Evolutionary conservation across 768 basidiomycete genomes (phyloP).

Genomic region (Lentinula sp.): DNA sequence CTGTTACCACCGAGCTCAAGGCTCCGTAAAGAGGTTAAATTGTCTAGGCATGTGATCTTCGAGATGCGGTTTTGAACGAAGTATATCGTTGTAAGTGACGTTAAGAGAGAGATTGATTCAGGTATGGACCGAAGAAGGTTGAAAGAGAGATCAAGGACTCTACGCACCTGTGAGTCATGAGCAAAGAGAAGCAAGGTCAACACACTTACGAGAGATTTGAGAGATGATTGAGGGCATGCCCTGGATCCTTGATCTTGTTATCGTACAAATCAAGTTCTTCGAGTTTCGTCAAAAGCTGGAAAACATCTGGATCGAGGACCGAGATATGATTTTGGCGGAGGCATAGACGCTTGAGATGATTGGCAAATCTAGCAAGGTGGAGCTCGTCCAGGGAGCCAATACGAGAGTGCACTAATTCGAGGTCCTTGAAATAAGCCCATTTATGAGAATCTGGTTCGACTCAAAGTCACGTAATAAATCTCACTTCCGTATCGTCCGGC

Average conservation of each 20-base stretch:
- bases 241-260: constrained; percentile 80
- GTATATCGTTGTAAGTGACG: constrained; percentile 70
- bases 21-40: constrained; percentile 56
- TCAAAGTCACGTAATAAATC: neutral
- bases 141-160: constrained; percentile 89
- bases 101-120: constrained; percentile 50
- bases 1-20: constrained; percentile 93
- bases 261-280: constrained; percentile 96
- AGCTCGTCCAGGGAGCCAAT: constrained; percentile 63
- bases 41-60: constrained; percentile 62
- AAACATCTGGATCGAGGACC: constrained; percentile 64
- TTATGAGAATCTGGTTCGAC: neutral
- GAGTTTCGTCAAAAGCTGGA: constrained; percentile 56
- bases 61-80: constrained; percentile 96
- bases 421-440: constrained; percentile 48
- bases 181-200: neutral
- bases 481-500: constrained; percentile 80
- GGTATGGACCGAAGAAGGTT: constrained; percentile 78
- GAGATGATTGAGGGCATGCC: constrained; percentile 55
- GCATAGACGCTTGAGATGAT: constrained; percentile 66
- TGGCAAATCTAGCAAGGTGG: constrained; percentile 68
- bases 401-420: constrained; percentile 80
- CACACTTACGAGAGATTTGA: constrained; percentile 47
- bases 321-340: constrained; percentile 83
- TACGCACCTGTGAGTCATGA: constrained; percentile 20